Percentiles rank a stretch among this genome's conserved stretches.
phyloP scores from a whole-genome alignment of 768 basidiomycete species.

The Hericium erinaceus region DNA sequence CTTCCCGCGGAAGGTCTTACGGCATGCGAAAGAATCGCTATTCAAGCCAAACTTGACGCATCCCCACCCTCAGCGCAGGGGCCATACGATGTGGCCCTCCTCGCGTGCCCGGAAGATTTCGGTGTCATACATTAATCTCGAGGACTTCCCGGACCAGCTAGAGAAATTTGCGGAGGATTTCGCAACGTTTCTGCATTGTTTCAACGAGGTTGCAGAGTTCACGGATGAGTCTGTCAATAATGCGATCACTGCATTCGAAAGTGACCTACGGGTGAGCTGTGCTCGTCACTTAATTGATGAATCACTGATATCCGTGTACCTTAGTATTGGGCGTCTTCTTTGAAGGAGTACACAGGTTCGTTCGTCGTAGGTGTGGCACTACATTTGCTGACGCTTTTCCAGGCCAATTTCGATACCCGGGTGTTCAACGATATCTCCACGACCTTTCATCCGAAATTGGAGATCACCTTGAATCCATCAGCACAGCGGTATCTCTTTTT shows the following conservation, averaged over 20 bases:
- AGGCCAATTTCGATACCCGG: constrained; percentile 67
- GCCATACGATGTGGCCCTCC: background rate
- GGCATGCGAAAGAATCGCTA: constrained; percentile 28
- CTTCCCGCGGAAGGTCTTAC: constrained; percentile 61
- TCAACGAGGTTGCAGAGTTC: constrained; percentile 77
- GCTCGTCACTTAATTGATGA: background rate
- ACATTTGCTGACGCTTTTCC: background rate
- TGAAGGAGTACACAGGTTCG: constrained; percentile 52
- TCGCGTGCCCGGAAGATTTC: constrained; percentile 40
- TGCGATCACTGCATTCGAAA: constrained; percentile 57
- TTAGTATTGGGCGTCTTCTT: constrained; percentile 71
- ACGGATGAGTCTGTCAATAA: constrained; percentile 63
- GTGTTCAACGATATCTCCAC: constrained; percentile 67
- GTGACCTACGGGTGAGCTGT: constrained; percentile 49
- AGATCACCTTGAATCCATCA: constrained; percentile 62
- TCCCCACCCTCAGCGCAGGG: background rate
- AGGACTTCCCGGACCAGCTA: constrained; percentile 59
- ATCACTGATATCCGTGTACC: background rate
- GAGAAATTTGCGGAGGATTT: constrained; percentile 54
- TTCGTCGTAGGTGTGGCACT: background rate
- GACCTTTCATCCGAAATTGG: constrained; percentile 66
- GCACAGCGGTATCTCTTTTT: constrained; percentile 57
- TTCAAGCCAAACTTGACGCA: constrained; percentile 21
- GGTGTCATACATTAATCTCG: constrained; percentile 49
- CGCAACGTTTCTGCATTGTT: constrained; percentile 54